Percentiles rank a stretch among this genome's conserved stretches.
Conservation (phyloP, 2,329 filamentous ascomycete species). For the Aspergillus unguis region DNA sequence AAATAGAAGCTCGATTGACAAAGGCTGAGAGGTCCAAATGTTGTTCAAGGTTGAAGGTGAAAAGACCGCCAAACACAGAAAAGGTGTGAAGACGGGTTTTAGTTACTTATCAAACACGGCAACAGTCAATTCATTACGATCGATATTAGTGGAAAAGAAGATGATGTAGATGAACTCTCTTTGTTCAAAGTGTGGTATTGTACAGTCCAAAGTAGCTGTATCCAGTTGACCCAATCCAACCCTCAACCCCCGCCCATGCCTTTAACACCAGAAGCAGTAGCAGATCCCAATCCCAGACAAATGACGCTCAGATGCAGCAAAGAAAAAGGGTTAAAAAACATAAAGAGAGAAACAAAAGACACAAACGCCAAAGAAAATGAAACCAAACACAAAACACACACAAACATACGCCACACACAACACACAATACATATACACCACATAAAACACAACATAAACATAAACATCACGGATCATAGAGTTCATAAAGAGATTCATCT, state of each 20-base stretch:
- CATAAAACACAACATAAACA: conserved; percentile 28
- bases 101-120: too few species aligned
- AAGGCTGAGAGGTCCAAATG: too few species aligned
- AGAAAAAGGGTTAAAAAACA: conserved; percentile 16
- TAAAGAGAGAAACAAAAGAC: conserved; percentile 11
- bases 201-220: neutral
- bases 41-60: too few species aligned
- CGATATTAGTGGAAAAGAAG: too few species aligned
- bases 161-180: too few species aligned
- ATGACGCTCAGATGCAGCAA: conserved; percentile 6
- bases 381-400: conserved; percentile 18
- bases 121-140: too few species aligned
- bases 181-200: neutral
- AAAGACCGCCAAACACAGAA: too few species aligned
- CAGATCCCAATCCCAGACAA: neutral
- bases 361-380: conserved; percentile 12
- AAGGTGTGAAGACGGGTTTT: too few species aligned
- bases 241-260: neutral
- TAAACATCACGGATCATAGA: conserved; percentile 31
- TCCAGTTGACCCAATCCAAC: neutral
- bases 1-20: too few species aligned
- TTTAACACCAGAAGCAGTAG: conserved; percentile 4
- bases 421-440: conserved; percentile 21
- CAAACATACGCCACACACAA: conserved; percentile 22
- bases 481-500: conserved; percentile 36